Evolutionary conservation across 108 stramenopile species (phyloP).

Genomic region (Discostella stelligeroides): DNA sequence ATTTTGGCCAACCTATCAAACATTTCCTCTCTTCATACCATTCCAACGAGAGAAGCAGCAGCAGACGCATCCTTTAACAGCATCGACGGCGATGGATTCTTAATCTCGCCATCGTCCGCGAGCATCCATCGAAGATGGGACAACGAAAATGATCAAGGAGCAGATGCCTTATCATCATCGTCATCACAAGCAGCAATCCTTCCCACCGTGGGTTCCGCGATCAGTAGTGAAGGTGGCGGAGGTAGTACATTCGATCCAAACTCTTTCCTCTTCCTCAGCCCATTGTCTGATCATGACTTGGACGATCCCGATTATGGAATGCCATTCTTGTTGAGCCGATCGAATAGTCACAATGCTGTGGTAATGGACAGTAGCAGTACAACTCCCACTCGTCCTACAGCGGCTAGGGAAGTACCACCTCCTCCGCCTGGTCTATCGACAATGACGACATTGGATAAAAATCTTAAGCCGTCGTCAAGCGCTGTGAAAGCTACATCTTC

Average conservation of each 20-base stretch:
- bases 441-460: too few relatives aligned
- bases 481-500: neutral
- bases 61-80: neutral
- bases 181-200: neutral
- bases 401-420: too few relatives aligned
- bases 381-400: neutral
- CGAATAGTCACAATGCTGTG: slow-evolving; percentile 10
- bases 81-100: slow-evolving; percentile 1
- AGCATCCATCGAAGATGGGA: slow-evolving; percentile 4
- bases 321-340: slow-evolving; percentile 11
- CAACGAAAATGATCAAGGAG: neutral
- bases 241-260: slow-evolving; percentile 14
- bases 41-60: neutral
- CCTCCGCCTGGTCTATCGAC: too few relatives aligned
- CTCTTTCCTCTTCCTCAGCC: slow-evolving; percentile 6
- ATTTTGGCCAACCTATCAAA: neutral
- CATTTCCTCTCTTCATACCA: neutral
- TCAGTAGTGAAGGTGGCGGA: slow-evolving; percentile 1
- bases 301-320: slow-evolving; percentile 15
- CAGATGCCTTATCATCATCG: neutral
- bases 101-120: neutral
- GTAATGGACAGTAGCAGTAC: neutral
- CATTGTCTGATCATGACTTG: slow-evolving; percentile 4
- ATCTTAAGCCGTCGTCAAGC: neutral
- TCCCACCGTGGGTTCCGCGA: neutral